Conservation (phyloP, 352 stramenopile genomes). For the Phytophthora megakarya region DNA sequence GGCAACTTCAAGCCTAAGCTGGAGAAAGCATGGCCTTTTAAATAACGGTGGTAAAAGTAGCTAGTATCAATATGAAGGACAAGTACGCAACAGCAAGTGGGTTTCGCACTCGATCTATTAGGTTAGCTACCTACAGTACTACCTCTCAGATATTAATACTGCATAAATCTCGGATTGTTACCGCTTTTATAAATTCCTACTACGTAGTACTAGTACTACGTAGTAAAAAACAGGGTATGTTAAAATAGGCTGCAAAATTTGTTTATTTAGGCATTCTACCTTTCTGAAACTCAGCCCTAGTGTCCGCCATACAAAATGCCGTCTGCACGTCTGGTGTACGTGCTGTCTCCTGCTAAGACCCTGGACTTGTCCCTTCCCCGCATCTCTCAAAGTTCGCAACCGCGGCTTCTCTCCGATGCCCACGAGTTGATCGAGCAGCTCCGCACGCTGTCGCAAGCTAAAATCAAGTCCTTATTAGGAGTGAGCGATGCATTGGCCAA, state of each 20-base stretch:
- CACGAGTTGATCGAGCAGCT: conserved; percentile 65
- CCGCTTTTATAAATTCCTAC: too few relatives aligned
- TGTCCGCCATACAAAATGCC: conserved; percentile 1
- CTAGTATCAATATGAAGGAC: background rate
- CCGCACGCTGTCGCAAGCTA: conserved; percentile 58
- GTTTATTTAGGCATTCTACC: too few relatives aligned
- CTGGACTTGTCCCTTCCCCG: conserved; percentile 62
- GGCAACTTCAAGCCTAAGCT: conserved; percentile 14
- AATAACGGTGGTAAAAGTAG: background rate
- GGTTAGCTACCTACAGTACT: too few relatives aligned
- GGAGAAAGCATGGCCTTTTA: conserved; percentile 16
- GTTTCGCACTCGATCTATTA: too few relatives aligned
- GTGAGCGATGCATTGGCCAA: conserved; percentile 86
- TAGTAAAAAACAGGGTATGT: too few relatives aligned
- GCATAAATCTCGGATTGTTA: too few relatives aligned
- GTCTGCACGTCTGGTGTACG: conserved; percentile 58
- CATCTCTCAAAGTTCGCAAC: conserved; percentile 43
- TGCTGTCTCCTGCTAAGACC: conserved; percentile 92
- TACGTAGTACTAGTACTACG: too few relatives aligned
- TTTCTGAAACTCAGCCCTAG: too few relatives aligned
- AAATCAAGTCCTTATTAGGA: conserved; percentile 83
- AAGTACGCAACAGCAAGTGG: too few relatives aligned
- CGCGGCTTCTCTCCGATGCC: conserved; percentile 61
- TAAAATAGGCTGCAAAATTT: too few relatives aligned
- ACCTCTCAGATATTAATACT: too few relatives aligned